These are phyloP conservation scores for Avena sativa DNA, from an alignment of 176 grass and related monocot species.

Conservation along the genomic window DNA sequence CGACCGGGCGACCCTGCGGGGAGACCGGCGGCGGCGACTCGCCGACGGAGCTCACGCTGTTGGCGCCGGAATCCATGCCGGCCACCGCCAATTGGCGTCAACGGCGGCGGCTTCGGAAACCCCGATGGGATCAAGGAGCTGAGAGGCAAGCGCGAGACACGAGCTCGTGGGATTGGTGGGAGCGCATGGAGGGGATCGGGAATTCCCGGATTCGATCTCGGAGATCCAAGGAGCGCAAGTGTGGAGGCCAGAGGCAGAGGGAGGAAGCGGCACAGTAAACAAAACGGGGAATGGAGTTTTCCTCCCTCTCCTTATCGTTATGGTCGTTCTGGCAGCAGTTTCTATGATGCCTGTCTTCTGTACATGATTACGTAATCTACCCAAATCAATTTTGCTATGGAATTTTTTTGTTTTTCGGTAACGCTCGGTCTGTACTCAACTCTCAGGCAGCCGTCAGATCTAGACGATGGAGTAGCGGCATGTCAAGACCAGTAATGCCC, in stretches of 20 bases:
- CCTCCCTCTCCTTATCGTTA: constrained; percentile 33
- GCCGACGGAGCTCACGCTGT: constrained; percentile 25
- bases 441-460: too few species aligned
- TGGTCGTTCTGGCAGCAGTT: constrained; percentile 31
- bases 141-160: constrained; percentile 1
- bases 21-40: constrained; percentile 41
- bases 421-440: too few species aligned
- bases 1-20: not conserved
- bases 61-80: constrained; percentile 59
- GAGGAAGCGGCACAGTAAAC: constrained; percentile 31
- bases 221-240: constrained; percentile 50
- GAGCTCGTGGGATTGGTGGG: constrained; percentile 29
- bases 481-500: too few species aligned
- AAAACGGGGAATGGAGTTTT: constrained; percentile 32
- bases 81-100: constrained; percentile 33
- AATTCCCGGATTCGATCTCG: constrained; percentile 34
- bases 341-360: constrained; percentile 10
- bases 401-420: too few species aligned
- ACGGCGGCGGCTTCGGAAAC: constrained; percentile 10
- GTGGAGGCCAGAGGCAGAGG: constrained; percentile 18
- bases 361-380: constrained; percentile 17
- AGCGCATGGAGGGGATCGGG: constrained; percentile 31
- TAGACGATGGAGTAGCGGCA: too few species aligned
- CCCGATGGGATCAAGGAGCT: constrained; percentile 29
- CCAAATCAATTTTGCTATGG: not conserved